Evolutionary conservation across 2,329 filamentous ascomycete species (phyloP), one percentile per base, ranked within the genome.

Genomic region (Alternaria incomplexa): DNA sequence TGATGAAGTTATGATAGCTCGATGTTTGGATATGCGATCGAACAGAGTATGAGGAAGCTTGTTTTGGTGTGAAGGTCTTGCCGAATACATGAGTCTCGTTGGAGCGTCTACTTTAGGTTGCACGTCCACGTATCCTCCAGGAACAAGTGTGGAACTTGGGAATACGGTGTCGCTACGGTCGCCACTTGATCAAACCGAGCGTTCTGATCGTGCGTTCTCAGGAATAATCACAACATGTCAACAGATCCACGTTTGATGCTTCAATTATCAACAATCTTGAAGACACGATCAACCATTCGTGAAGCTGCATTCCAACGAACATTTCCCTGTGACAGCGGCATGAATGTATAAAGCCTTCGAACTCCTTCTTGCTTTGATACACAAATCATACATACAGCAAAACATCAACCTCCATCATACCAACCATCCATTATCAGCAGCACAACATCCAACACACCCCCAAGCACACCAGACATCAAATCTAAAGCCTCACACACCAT

Each of bases 101-200:
- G n/a, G 9, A 17, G n/a, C 15, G n/a, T 40, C 0, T 40, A 40
- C n/a, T 40, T 11, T 0, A 5, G 0, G n/a, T 11, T 5, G 2
- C n/a, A 40, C 15, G 36, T 40, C n/a, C n/a, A 40, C 15, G 36
- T 40, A 40, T 40, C n/a, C 36, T 40, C 36, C n/a, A 40, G 36
- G n/a, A 11, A 40, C 17, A 40, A 17, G 36, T 17, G n/a, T 40
- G 9, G 17, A 17, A 17, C 9, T 11, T 17, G 3, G n/a, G 36
- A 17, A 40, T 40, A 40, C 9, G 11, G 36, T 40, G 5, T 40
- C 9, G 36, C 36, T 40, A n/a, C 4, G 4, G 36, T 40, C n/a
- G 36, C 15, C 5, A 40, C 4, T 11, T 40, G 5, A 11, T 40
- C 5, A 11, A 40, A 11, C 8, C 9, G n/a, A 40, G 36, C 36